Base-by-base conservation (phyloP, 352 stramenopile genomes). In the Detonula confervacea region DNA sequence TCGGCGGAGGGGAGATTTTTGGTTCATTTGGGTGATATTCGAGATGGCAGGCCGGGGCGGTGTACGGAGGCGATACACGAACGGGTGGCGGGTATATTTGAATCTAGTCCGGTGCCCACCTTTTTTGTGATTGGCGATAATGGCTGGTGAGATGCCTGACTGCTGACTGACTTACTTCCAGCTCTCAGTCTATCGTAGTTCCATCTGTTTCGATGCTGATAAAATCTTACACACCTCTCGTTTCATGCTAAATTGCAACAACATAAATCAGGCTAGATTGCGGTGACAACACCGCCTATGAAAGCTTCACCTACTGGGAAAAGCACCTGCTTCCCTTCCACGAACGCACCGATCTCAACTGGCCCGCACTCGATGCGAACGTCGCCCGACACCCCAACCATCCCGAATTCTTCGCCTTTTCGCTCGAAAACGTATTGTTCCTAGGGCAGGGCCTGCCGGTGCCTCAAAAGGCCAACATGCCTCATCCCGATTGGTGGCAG, bases 71-170 rank as follows among this genome's bases (percentile, higher is more conserved):
- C 46, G 4, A 29, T 74, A 20, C 56, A 57, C 30, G 37, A 64
- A 63, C 29, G 66, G 51, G 39, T 79, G 25, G 30, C 39, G 3
- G 56, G 30, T 14, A 73, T 79, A 16, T 79, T 79, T 46, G 51
- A 73, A 54, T 39, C 1, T 4, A 57, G 44, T 54, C 49, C 20
- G n/a, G 12, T 79, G 9, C 33, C 20, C 9, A 66, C 61, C 22
- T 73, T 79, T 60, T 75, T 79, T 33, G 30, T 74, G 11, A 29
- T 74, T n/a, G 70, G 70, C 1, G 70, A 79, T 52, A 79, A 79
- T 49, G 61, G 22, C 62, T 78, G 59, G 61, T n/a, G n/a, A n/a
- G n/a, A n/a, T n/a, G n/a, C n/a, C n/a, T n/a, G n/a, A n/a, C n/a
- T n/a, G n/a, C n/a, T n/a, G n/a, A n/a, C n/a, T n/a, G n/a, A n/a